phyloP scores from a whole-genome alignment of 768 basidiomycete genomes.

The Phaffia tasmanica region DNA sequence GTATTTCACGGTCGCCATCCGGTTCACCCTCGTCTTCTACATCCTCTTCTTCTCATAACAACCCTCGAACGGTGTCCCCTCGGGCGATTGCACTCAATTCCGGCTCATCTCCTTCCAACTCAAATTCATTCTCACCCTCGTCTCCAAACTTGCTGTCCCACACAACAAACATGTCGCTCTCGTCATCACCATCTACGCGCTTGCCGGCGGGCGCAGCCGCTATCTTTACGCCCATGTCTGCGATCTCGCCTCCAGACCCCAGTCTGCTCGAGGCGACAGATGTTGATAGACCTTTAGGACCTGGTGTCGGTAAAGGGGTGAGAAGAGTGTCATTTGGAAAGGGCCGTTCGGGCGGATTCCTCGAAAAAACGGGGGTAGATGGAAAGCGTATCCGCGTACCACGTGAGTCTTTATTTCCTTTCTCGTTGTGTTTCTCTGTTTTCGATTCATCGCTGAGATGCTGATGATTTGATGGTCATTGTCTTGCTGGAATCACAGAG shows the following conservation, averaged over 20 bases:
- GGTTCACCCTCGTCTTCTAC: slow-evolving; percentile 6
- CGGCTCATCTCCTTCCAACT: slow-evolving; percentile 27
- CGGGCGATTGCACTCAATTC: slow-evolving; percentile 20
- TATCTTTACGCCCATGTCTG: slow-evolving; percentile 25
- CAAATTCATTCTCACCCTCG: slow-evolving; percentile 8
- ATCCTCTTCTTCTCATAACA: background rate
- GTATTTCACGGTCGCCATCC: background rate
- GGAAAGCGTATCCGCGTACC: slow-evolving; percentile 12
- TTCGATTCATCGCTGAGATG: background rate
- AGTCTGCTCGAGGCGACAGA: slow-evolving; percentile 32
- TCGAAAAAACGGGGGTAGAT: slow-evolving; percentile 8
- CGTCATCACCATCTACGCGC: slow-evolving; percentile 20
- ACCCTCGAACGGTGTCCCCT: slow-evolving; percentile 3
- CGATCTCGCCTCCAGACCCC: slow-evolving; percentile 36
- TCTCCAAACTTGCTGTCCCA: slow-evolving; percentile 6
- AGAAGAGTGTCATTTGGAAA: slow-evolving; percentile 21
- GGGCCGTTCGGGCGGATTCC: background rate
- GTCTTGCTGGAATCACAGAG: background rate
- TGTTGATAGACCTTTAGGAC: slow-evolving; percentile 34
- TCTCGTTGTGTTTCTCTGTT: background rate
- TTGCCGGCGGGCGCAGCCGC: slow-evolving; percentile 23
- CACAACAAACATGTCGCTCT: slow-evolving; percentile 9
- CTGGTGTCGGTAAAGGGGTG: slow-evolving; percentile 33
- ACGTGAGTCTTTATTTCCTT: background rate
- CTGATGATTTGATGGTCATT: too few species aligned